Conservation (phyloP, 1,139 yeast genomes). For the Kurtzmaniella quercitrusa region DNA sequence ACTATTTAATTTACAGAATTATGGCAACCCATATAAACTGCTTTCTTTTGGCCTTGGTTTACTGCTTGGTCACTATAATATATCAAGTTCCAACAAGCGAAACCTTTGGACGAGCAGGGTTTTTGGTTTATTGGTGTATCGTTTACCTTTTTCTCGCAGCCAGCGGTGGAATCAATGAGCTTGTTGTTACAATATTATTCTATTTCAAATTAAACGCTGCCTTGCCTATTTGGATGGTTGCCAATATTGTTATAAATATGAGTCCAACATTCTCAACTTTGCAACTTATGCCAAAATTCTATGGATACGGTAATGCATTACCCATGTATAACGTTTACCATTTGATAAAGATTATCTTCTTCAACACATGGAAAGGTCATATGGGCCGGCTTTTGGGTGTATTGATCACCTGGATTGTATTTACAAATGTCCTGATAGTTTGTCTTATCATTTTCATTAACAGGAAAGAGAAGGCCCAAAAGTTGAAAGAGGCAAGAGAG, state of each 20-base stretch:
- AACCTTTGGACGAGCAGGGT: constrained; percentile 59
- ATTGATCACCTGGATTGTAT: constrained; percentile 53
- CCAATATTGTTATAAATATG: constrained; percentile 57
- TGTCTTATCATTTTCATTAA: constrained; percentile 8
- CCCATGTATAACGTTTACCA: constrained; percentile 62
- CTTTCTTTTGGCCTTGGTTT: constrained; percentile 50
- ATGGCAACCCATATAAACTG: constrained; percentile 44
- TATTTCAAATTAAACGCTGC: constrained; percentile 41
- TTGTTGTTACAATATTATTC: constrained; percentile 45
- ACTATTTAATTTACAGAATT: constrained; percentile 48
- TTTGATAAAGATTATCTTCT: constrained; percentile 52
- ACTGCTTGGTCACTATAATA: constrained; percentile 56
- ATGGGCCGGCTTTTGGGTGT: constrained; percentile 60
- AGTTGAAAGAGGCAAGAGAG: constrained; percentile 7
- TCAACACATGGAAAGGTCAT: constrained; percentile 51
- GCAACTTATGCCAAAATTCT: constrained; percentile 49
- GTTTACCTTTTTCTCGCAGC: constrained; percentile 59
- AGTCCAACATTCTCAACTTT: constrained; percentile 61
- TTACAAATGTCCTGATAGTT: constrained; percentile 29
- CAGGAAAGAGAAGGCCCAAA: constrained; percentile 3
- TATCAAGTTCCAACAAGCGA: constrained; percentile 50
- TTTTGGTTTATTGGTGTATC: constrained; percentile 61
- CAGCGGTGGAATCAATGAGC: constrained; percentile 62
- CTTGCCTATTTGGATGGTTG: constrained; percentile 60
- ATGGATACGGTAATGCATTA: constrained; percentile 60